Evolutionary conservation across 305 asterid genomes (phyloP).

Genomic region (Euphrasia arctica): DNA sequence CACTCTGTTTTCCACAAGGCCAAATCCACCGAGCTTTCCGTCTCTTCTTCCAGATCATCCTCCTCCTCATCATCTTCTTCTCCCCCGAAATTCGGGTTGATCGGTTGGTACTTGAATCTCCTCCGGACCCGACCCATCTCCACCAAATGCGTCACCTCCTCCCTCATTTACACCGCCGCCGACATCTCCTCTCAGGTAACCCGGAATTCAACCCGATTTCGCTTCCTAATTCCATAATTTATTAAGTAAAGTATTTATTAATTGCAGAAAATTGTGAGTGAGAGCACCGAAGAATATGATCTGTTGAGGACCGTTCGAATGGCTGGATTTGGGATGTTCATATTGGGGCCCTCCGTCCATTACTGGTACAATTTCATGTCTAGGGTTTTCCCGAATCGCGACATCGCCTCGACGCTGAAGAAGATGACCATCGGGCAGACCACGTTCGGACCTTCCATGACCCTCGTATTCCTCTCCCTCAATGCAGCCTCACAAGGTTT

Average conservation of each 20-base stretch:
- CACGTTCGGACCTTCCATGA: no score
- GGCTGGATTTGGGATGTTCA: constrained; percentile 92
- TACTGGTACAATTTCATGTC: constrained; percentile 81
- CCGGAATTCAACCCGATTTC: neutral
- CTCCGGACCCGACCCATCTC: constrained; percentile 64
- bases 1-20: constrained; percentile 32
- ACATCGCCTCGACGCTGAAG: constrained; percentile 61
- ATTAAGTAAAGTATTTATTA: neutral
- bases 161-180: constrained; percentile 81
- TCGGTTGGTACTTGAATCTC: constrained; percentile 65
- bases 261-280: constrained; percentile 50
- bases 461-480: no score
- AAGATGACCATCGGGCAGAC: constrained; percentile 30
- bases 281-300: constrained; percentile 53
- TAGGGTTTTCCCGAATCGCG: constrained; percentile 57
- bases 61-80: constrained; percentile 26
- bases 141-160: constrained; percentile 75
- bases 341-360: constrained; percentile 88
- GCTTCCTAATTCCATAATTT: neutral
- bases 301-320: constrained; percentile 61
- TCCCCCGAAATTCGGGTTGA: constrained; percentile 39
- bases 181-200: constrained; percentile 86
- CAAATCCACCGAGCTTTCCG: constrained; percentile 31
- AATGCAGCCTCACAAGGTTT: no score
- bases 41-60: constrained; percentile 32